Conservation (phyloP, 257 asterid genomes). For the Lantana camara region DNA sequence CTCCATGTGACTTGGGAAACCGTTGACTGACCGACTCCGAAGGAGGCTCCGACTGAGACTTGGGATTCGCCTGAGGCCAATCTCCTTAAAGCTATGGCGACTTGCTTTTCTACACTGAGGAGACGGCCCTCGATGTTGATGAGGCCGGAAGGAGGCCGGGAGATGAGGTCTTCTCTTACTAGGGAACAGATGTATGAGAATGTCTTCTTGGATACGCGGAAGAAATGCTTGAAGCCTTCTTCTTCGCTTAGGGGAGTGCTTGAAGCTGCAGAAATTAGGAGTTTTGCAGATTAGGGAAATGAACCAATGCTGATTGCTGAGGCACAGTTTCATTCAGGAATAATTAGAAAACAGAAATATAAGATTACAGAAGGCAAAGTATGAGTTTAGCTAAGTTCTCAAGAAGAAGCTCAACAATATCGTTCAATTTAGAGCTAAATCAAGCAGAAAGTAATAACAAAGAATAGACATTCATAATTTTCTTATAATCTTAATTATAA, state of each 20-base stretch:
- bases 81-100: slow-evolving; percentile 86
- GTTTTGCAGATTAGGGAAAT: neutral
- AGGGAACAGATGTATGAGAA: slow-evolving; percentile 88
- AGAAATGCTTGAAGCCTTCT: slow-evolving; percentile 81
- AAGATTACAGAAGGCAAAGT: neutral
- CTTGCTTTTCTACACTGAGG: slow-evolving; percentile 96
- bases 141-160: slow-evolving; percentile 97
- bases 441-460: slow-evolving; percentile 15
- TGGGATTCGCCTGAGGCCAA: slow-evolving; percentile 98
- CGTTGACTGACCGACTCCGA: slow-evolving; percentile 96
- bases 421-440: neutral
- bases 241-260: slow-evolving; percentile 63
- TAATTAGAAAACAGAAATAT: neutral
- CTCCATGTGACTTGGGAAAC: slow-evolving; percentile 99
- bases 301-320: neutral
- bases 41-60: slow-evolving; percentile 93
- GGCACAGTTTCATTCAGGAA: slow-evolving; percentile 4
- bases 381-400: neutral
- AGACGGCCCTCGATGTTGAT: slow-evolving; percentile 97
- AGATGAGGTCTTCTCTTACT: slow-evolving; percentile 90
- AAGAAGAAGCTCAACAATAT: neutral
- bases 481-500: neutral
- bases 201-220: slow-evolving; percentile 77
- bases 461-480: neutral
- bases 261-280: slow-evolving; percentile 41